A percentile compares a stretch with the other conserved stretches of the same genome.
phyloP scores from a whole-genome alignment of 371 early-diverging fungal genomes.

The Cokeromyces recurvatus region DNA sequence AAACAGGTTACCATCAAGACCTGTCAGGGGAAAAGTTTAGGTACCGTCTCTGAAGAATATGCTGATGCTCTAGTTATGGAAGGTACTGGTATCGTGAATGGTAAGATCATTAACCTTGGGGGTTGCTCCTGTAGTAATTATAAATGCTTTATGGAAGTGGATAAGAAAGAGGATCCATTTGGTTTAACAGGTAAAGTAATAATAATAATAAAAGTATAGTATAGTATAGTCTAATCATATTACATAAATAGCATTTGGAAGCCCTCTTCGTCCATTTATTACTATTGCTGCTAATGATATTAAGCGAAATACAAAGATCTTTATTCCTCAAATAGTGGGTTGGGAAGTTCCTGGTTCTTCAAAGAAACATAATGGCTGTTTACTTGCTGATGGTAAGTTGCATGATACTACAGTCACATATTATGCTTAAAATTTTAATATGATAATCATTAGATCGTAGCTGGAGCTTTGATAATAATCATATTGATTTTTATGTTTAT shows the following conservation, averaged over 20 bases:
- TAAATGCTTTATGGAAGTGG: slow-evolving; percentile 41
- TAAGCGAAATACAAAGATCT: slow-evolving; percentile 48
- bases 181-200: slow-evolving; percentile 36
- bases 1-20: slow-evolving; percentile 35
- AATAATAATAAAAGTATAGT: too few species aligned
- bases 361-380: slow-evolving; percentile 48
- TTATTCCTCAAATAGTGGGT: slow-evolving; percentile 35
- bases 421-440: not conserved
- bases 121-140: slow-evolving; percentile 43
- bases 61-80: slow-evolving; percentile 50
- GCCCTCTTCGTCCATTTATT: slow-evolving; percentile 41
- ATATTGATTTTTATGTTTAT: slow-evolving; percentile 45
- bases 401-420: not conserved
- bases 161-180: slow-evolving; percentile 38
- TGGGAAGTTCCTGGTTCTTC: slow-evolving; percentile 40
- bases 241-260: slow-evolving; percentile 24
- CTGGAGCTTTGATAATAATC: slow-evolving; percentile 42
- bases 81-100: slow-evolving; percentile 42
- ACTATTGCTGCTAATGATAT: slow-evolving; percentile 43
- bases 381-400: slow-evolving; percentile 42
- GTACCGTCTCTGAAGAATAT: slow-evolving; percentile 34
- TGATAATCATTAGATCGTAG: slow-evolving; percentile 27
- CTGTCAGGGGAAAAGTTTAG: slow-evolving; percentile 37
- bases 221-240: not conserved
- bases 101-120: slow-evolving; percentile 44